Evolutionary conservation across 352 stramenopile genomes (phyloP).

Genomic region (Globisporangium lucens): DNA sequence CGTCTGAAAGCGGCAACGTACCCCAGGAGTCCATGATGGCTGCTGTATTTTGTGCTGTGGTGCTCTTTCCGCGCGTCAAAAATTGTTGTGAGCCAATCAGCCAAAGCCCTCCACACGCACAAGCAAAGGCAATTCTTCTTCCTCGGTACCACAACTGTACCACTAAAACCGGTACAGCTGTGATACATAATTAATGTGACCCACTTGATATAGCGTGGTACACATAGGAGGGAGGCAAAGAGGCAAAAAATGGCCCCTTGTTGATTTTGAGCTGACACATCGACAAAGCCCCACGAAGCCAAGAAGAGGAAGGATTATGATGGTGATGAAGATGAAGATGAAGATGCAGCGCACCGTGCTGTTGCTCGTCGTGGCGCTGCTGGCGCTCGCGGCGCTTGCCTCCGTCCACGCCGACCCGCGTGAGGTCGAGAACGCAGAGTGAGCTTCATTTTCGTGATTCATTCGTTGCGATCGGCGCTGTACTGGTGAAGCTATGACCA

Average conservation of each 20-base stretch:
- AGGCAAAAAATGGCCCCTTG: background rate
- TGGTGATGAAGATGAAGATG: conserved; percentile 9
- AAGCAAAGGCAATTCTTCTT: background rate
- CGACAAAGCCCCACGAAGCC: conserved; percentile 7
- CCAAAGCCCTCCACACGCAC: background rate
- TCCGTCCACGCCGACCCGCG: conserved; percentile 37
- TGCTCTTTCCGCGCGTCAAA: conserved; percentile 4
- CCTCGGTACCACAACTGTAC: background rate
- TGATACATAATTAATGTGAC: background rate
- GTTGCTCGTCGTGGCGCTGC: conserved; percentile 31
- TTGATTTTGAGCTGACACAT: background rate
- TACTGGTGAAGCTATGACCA: background rate
- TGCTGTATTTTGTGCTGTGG: background rate
- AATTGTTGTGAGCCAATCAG: conserved; percentile 4
- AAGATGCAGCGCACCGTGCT: conserved; percentile 27
- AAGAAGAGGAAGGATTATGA: background rate
- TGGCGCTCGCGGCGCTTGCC: conserved; percentile 21
- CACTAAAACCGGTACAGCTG: background rate
- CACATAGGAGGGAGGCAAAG: background rate
- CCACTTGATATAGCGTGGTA: background rate
- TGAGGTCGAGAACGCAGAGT: conserved; percentile 65
- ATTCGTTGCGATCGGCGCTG: background rate
- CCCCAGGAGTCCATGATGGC: conserved; percentile 75
- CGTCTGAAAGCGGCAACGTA: conserved; percentile 28
- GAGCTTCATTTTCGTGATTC: conserved; percentile 17